Base-by-base conservation (phyloP, 345 rosid species). In the Corymbia maculata region DNA sequence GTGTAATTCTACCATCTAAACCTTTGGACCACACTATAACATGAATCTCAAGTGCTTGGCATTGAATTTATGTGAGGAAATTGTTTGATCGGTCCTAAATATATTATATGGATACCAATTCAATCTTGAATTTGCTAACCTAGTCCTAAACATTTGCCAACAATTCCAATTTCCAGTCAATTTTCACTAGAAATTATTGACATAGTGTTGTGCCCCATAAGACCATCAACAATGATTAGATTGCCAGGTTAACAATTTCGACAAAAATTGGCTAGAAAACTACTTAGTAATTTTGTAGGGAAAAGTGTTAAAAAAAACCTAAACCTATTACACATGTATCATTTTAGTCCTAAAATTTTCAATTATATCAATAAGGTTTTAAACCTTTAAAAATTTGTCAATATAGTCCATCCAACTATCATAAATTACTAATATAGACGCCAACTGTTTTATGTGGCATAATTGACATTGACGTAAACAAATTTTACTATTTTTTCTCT, bases 381-480 rank as follows among this genome's bases (percentile, higher is more conserved):
- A 55, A 55, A 9, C 13, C 0, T 36, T 36, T 36, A 4, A 36
- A 0, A 0, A 0, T 22, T 55, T 55, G 28, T 55, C 13, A 55
- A 22, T 22, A 0, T 55, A 22, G 28, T 55, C 1, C 22, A 1
- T 55, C 6, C 22, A 55, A 21, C 12, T 22, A 55, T 1, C 0
- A 55, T 0, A 22, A 55, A 55, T 55, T 55, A 5, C 1, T 55
- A 3, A 55, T 11, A 21, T 22, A 55, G 5, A 55, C 2, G 0
- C 61, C 9, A 55, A 28, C 4, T 0, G 1, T 22, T 28, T 5
- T 55, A 8, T 55, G 1, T 22, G 28, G 61, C 61, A 55, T 21
- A 55, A 55, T 0, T 0, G 1, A 0, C 11, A 22, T 5, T 55
- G 4, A 55, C 22, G 1, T 4, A 8, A 22, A 55, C 22, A 22